Percentiles rank a stretch among this genome's conserved stretches.
These are phyloP conservation scores for Dendrocalamus sinicus DNA, from an alignment of 176 grass and related monocot genomes.

Conservation along the genomic window DNA sequence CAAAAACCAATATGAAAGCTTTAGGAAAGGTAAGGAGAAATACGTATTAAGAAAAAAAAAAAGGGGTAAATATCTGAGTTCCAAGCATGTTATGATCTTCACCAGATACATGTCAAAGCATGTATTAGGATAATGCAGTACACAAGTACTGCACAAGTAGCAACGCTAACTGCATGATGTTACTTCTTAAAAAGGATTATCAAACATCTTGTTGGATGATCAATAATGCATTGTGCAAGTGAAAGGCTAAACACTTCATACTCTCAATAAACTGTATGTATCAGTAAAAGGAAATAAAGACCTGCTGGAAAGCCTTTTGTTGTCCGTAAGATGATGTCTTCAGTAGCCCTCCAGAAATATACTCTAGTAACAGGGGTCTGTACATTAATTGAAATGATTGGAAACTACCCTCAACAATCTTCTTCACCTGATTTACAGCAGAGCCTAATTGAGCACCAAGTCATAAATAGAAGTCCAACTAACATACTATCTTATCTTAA, in stretches of 20 bases:
- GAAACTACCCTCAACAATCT: constrained; percentile 85
- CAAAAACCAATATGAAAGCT: no score
- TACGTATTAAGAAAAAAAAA: not conserved
- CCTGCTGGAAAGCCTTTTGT: constrained; percentile 65
- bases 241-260: not conserved
- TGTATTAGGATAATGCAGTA: not conserved
- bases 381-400: constrained; percentile 80
- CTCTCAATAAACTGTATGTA: not conserved
- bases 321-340: constrained; percentile 52
- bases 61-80: not conserved
- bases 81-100: not conserved
- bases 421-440: constrained; percentile 71
- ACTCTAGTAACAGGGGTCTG: constrained; percentile 66
- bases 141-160: constrained; percentile 1
- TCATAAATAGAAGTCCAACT: not conserved
- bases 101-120: constrained; percentile 10
- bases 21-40: not conserved
- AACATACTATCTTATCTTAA: not conserved
- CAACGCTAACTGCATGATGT: not conserved
- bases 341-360: constrained; percentile 64
- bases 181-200: not conserved
- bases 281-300: constrained; percentile 39
- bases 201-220: not conserved
- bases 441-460: not conserved
- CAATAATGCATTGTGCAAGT: not conserved